These are phyloP conservation scores for Aspergillus neoniger DNA, from an alignment of 2,329 filamentous ascomycete species.

Conservation along the genomic window DNA sequence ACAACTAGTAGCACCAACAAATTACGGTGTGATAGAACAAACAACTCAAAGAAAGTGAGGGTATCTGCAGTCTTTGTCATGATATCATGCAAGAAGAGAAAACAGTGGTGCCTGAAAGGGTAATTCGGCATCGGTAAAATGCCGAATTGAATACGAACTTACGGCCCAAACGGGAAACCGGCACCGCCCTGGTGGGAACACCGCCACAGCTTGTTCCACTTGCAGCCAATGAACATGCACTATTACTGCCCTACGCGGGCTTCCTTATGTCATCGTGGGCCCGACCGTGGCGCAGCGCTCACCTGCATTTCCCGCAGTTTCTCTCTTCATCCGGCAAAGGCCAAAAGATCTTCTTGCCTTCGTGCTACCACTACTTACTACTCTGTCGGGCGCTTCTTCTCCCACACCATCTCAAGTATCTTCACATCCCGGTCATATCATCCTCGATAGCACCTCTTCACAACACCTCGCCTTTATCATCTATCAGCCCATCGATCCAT, in stretches of 20 bases:
- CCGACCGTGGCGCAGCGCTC: not conserved
- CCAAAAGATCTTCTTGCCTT: too few relatives aligned
- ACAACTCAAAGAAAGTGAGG: too few relatives aligned
- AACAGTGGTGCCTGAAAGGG: not conserved
- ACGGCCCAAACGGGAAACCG: not conserved
- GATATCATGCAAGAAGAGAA: not conserved
- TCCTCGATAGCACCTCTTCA: not conserved
- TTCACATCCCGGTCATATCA: not conserved
- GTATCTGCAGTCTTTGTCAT: too few relatives aligned
- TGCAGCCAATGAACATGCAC: not conserved
- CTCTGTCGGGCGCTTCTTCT: not conserved
- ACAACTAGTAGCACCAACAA: too few relatives aligned
- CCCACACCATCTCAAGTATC: not conserved
- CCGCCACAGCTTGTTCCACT: not conserved
- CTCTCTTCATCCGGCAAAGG: too few relatives aligned
- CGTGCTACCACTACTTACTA: too few relatives aligned
- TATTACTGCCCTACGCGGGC: not conserved
- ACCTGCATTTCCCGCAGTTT: too few relatives aligned
- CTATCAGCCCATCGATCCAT: not conserved
- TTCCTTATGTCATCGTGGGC: not conserved
- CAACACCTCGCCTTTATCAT: not conserved
- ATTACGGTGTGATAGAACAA: too few relatives aligned
- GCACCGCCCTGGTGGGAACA: not conserved
- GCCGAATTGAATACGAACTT: not conserved
- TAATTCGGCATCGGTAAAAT: not conserved